Conservation (phyloP, 345 rosid genomes). For the Limnanthes douglasii region DNA sequence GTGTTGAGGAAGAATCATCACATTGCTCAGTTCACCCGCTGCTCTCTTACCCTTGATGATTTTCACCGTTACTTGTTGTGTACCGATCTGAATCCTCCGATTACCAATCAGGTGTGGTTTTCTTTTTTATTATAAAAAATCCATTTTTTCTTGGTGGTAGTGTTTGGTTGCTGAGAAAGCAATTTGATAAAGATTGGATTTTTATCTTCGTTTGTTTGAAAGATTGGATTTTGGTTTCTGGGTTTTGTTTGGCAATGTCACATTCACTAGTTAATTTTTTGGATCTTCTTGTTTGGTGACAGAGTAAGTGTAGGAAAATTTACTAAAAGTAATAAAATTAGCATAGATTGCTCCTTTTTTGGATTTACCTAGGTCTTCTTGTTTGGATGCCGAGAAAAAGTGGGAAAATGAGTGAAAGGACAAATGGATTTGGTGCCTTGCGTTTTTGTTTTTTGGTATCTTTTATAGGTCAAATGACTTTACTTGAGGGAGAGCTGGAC, state of each 20-base stretch:
- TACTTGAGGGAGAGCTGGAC: too few species aligned
- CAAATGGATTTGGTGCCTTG: background rate
- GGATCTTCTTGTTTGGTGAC: too few species aligned
- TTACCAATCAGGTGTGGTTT: slow-evolving; percentile 20
- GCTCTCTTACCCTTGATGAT: slow-evolving; percentile 55
- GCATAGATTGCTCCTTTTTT: too few species aligned
- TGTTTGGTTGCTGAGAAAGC: slow-evolving; percentile 4
- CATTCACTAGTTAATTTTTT: too few species aligned
- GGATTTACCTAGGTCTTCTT: too few species aligned
- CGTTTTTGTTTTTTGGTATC: background rate
- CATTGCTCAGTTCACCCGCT: slow-evolving; percentile 43
- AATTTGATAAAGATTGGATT: background rate
- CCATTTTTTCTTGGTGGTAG: too few species aligned
- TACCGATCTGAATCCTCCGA: slow-evolving; percentile 52
- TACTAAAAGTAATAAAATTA: too few species aligned
- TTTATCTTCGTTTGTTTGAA: too few species aligned
- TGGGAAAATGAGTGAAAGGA: background rate
- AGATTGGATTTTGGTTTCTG: background rate
- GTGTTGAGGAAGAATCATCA: slow-evolving; percentile 43
- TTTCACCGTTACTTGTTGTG: slow-evolving; percentile 45
- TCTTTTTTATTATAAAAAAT: slow-evolving; percentile 1
- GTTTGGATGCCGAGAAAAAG: background rate
- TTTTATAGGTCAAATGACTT: slow-evolving; percentile 5
- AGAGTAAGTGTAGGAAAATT: too few species aligned
- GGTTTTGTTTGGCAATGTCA: background rate